Evolutionary conservation across 1,284 basidiomycete genomes (phyloP).

Genomic region (Ustilago lituana): DNA sequence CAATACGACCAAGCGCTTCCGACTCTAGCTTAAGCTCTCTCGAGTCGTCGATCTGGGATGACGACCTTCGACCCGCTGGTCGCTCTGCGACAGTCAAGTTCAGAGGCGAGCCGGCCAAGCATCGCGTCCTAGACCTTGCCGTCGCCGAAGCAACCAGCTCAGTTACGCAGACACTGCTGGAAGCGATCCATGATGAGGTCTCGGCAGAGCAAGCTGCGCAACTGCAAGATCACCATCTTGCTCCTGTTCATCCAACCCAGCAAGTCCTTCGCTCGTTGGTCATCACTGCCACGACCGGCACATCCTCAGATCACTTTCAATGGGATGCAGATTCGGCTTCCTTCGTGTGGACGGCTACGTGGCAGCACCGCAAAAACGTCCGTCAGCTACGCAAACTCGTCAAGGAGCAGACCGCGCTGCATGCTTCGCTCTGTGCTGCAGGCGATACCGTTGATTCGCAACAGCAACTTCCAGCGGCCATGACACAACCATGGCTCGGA

Average conservation of each 20-base stretch:
- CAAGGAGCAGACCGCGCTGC: constrained; percentile 30
- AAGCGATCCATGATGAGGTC: constrained; percentile 25
- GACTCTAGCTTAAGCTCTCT: constrained; percentile 25
- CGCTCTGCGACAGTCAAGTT: constrained; percentile 21
- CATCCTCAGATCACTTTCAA: constrained; percentile 46
- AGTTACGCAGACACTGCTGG: constrained; percentile 6
- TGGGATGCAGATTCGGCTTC: constrained; percentile 38
- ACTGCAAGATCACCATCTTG: constrained; percentile 19
- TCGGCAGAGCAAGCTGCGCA: not conserved
- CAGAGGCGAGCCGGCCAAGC: constrained; percentile 20
- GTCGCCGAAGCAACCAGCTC: constrained; percentile 4
- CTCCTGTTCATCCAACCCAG: constrained; percentile 30
- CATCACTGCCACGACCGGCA: constrained; percentile 32
- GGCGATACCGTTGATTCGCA: constrained; percentile 1
- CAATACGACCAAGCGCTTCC: constrained; percentile 13
- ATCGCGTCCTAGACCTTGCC: constrained; percentile 23
- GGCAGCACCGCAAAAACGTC: constrained; percentile 14
- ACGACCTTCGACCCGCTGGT: constrained; percentile 1
- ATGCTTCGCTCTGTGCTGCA: constrained; percentile 15
- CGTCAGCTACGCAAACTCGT: constrained; percentile 18
- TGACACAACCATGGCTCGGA: constrained; percentile 33
- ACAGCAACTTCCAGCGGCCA: constrained; percentile 3
- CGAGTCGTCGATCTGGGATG: constrained; percentile 28
- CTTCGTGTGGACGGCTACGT: constrained; percentile 40
- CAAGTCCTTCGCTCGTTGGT: constrained; percentile 36